phyloP scores from a whole-genome alignment of 257 asterid genomes.

The Solanum gandarillasii region DNA sequence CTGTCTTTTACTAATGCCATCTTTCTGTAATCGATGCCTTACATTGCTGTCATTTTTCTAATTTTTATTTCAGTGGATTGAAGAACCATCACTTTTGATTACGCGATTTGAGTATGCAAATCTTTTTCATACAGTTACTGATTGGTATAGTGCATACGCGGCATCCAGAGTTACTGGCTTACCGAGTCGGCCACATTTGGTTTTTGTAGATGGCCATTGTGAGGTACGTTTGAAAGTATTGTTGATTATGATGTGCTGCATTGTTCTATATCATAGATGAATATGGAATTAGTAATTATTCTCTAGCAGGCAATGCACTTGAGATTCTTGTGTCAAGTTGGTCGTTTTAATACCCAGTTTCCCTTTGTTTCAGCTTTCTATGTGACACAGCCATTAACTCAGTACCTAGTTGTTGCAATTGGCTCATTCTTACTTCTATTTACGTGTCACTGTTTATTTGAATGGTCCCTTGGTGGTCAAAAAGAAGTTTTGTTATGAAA shows the following conservation, averaged over 20 bases:
- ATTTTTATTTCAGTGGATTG: conserved; percentile 69
- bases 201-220: conserved; percentile 93
- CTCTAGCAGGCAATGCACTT: not conserved
- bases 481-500: not conserved
- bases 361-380: not conserved
- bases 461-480: not conserved
- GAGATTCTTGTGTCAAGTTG: not conserved
- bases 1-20: not conserved
- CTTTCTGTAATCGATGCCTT: not conserved
- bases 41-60: conserved; percentile 2
- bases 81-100: conserved; percentile 78
- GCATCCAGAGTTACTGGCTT: conserved; percentile 88
- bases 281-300: not conserved
- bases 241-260: not conserved
- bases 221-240: conserved; percentile 39
- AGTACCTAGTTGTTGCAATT: not conserved
- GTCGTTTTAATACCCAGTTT: not conserved
- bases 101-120: conserved; percentile 96
- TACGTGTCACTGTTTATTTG: not conserved
- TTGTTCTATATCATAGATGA: not conserved
- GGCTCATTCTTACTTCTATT: not conserved
- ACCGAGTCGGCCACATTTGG: conserved; percentile 82
- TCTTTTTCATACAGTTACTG: conserved; percentile 89
- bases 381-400: not conserved
- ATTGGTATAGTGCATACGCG: conserved; percentile 93